Evolutionary conservation across 768 basidiomycete species (phyloP), one percentile per base, ranked within the genome.

Genomic region (Clavaria fumosa): DNA sequence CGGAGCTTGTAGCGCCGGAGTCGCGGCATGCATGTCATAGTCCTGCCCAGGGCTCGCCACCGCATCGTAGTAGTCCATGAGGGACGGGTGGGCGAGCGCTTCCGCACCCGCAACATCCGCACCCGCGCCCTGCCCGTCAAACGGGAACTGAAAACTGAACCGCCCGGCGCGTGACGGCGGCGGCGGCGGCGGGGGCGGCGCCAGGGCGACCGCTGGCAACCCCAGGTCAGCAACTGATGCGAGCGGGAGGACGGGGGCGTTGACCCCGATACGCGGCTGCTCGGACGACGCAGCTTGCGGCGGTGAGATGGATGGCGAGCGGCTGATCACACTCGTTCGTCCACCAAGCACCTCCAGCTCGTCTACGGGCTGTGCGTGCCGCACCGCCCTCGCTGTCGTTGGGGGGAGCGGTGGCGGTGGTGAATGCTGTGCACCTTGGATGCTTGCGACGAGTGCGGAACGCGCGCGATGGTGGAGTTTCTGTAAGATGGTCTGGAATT

Each of bases 321-420:
- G 53, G 34, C 51, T 51, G 30, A 63, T 59, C 11, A 60, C 54
- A 23, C 51, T 41, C 38, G 57, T 57, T n/a, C 58, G 55, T 23
- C 60, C 58, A 23, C 59, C 59, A 5, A 64, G 48, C 7, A 61
- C 57, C 35, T 59, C 60, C 4, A 62, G 49, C 23, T 58, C 59
- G 39, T 64, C 62, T 4, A 53, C n/a, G 53, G 31, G 46, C 47
- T 22, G 43, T 44, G 4, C 49, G 41, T 9, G 22, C 24, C 14
- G 23, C 15, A 9, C 19, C 12, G 9, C 15, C 19, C 37, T 34
- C 20, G 7, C 19, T 5, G 23, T 18, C 10, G 10, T 39, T 7
- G 24, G 30, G 24, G 22, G 26, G 14, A 14, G 42, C 43, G n/a
- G 45, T 43, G n/a, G 55, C 56, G 9, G 45, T 49, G 20, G 44